These are phyloP conservation scores for Cornus controversa DNA, from an alignment of 148 eudicot genomes.

Conservation along the genomic window DNA sequence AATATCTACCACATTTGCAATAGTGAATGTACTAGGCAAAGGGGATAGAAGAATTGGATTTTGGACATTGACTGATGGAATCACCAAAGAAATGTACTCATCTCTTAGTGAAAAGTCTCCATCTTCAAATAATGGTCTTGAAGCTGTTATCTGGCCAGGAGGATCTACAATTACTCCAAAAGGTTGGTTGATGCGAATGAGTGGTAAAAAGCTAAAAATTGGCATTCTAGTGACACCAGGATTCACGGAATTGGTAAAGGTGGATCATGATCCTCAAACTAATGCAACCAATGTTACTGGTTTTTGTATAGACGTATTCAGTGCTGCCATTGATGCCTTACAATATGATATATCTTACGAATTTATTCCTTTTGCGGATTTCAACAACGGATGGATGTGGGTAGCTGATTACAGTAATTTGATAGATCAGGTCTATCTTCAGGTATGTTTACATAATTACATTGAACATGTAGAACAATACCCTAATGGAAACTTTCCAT, in stretches of 20 bases:
- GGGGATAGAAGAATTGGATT: slow-evolving; percentile 23
- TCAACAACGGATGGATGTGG: not conserved
- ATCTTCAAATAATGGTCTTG: not conserved
- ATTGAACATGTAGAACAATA: too few species aligned
- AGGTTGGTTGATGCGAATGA: slow-evolving; percentile 13
- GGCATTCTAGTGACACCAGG: slow-evolving; percentile 2
- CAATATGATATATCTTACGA: slow-evolving; percentile 12
- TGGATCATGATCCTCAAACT: not conserved
- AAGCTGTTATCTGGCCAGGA: slow-evolving; percentile 32
- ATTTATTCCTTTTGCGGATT: slow-evolving; percentile 10
- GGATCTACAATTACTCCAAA: slow-evolving; percentile 18
- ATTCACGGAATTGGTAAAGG: slow-evolving; percentile 11
- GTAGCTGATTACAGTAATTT: slow-evolving; percentile 17
- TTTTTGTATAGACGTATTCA: slow-evolving; percentile 24
- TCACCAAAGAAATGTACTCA: not conserved
- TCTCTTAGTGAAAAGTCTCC: too few species aligned
- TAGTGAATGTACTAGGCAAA: slow-evolving; percentile 20
- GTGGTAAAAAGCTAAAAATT: slow-evolving; percentile 17
- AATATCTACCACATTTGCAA: slow-evolving; percentile 10
- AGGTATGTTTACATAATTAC: too few species aligned
- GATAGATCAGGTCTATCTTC: slow-evolving; percentile 19
- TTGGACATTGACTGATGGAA: slow-evolving; percentile 18
- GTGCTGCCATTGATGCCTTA: slow-evolving; percentile 18
- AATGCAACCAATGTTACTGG: slow-evolving; percentile 19
- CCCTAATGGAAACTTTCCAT: too few species aligned